Conservation (phyloP, 2,329 filamentous ascomycete species). For the Exophiala alcalophila region DNA sequence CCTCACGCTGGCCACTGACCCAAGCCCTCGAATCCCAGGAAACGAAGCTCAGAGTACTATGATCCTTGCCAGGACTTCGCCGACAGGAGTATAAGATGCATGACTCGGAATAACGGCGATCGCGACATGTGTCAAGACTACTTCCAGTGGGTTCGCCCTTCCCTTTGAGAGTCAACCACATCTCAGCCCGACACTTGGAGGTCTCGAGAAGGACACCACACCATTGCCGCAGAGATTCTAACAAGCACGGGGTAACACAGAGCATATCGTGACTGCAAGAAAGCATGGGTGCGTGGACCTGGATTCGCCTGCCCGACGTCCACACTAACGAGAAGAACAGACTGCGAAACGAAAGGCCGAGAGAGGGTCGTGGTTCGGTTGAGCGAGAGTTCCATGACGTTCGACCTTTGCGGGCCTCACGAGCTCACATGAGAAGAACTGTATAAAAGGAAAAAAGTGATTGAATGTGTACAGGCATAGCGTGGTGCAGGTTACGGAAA, state of each 20-base stretch:
- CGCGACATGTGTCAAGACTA: conserved; percentile 89
- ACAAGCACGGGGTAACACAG: conserved; percentile 44
- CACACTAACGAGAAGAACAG: conserved; percentile 10
- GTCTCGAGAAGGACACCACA: background rate
- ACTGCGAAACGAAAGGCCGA: conserved; percentile 23
- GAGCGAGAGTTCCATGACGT: background rate
- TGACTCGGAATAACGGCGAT: conserved; percentile 85
- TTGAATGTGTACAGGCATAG: conserved; percentile 12
- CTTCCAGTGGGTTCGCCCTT: conserved; percentile 69
- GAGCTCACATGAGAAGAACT: background rate
- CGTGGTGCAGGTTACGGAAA: too few species aligned
- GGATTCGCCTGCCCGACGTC: background rate
- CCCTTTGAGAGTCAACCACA: background rate
- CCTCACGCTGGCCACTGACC: background rate
- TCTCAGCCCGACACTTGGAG: conserved; percentile 1
- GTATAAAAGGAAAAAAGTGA: conserved; percentile 10
- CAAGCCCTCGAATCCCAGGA: conserved; percentile 52
- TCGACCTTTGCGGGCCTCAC: background rate
- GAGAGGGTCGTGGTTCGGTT: conserved; percentile 15
- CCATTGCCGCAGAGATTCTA: background rate
- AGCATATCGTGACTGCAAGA: conserved; percentile 92
- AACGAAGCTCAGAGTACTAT: conserved; percentile 82
- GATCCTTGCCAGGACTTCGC: conserved; percentile 96
- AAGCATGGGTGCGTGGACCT: conserved; percentile 75
- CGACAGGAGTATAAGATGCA: conserved; percentile 75